Evolutionary conservation across 2,329 filamentous ascomycete genomes (phyloP).

Genomic region (Verticillium dahliae): DNA sequence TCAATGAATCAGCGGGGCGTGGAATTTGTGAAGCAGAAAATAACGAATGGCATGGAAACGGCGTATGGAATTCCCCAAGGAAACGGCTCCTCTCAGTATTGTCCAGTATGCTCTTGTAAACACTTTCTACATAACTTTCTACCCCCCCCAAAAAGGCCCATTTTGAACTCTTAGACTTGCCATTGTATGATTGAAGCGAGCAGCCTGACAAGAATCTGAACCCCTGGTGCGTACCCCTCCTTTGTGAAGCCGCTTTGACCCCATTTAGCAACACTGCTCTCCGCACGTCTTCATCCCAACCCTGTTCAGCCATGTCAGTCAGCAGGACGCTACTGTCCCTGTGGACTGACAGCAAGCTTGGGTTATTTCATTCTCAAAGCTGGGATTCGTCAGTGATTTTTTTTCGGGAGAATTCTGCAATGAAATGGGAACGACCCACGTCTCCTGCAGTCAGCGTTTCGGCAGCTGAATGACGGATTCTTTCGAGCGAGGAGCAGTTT

Average conservation of each 20-base stretch:
- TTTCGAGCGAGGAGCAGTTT: too few species aligned
- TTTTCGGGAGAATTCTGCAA: too few species aligned
- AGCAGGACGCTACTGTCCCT: background rate
- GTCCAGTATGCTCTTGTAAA: background rate
- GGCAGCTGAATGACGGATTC: background rate
- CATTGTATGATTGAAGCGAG: too few species aligned
- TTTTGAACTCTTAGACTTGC: background rate
- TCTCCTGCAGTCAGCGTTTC: too few species aligned
- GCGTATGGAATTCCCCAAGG: background rate
- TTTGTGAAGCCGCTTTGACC: slow-evolving; percentile 2
- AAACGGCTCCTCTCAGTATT: background rate
- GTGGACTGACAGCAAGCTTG: background rate
- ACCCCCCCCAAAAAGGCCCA: background rate
- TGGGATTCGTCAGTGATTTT: background rate
- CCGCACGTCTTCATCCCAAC: background rate
- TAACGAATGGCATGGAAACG: background rate
- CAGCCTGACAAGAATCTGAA: too few species aligned
- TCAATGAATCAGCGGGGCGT: background rate
- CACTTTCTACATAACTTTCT: background rate
- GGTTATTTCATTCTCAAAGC: background rate
- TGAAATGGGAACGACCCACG: too few species aligned
- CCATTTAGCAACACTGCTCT: background rate
- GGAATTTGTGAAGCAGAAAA: background rate
- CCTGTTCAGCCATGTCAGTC: background rate
- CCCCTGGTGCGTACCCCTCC: background rate